Base-by-base conservation (phyloP, 768 basidiomycete species). In the Leccinum variicolor region DNA sequence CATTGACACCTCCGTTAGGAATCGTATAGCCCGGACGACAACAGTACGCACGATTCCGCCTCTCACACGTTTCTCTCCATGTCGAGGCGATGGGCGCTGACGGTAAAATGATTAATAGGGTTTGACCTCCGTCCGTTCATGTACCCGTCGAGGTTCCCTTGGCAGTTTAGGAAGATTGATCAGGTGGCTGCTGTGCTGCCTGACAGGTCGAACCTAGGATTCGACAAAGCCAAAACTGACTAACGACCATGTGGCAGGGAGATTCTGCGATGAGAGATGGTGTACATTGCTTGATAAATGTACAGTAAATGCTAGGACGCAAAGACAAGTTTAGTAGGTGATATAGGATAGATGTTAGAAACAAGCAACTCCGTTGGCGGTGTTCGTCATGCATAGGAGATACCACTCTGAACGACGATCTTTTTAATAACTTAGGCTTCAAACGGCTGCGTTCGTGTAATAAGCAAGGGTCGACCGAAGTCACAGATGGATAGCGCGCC, bases 101-200 rank as follows among this genome's bases (percentile, higher is more conserved):
- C 50, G 14, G 11, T 26, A 2, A 45, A 41, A 23, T 26, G 28
- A 19, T 43, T 11, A 5, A 43, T 61, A 95, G 95, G 92, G 68
- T 98, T 94, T 68, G 97, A 99, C 69, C 73, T 98, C 31, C 86
- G 97, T 36, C 97, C 95, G 0, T 99, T 99, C 84, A 76, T 99
- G 50, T 98, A 98, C 73, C 92, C 94, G 3, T 87, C 93, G 13
- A 81, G 90, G 54, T 98, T 98, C 79, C 91, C 90, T 0, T 98
- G 92, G 87, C 97, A 99, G 70, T 99, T 97, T 76, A 87, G 79
- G 74, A 94, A 93, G 76, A 98, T 99, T 58, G 96, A 99, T 67
- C 85, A 86, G 57, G 80, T 92, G 5, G 93, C 91, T 6, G 87
- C 84, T 4, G 76, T 69, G 9, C 74, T 95, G 36, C 93, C 92